A percentile compares a stretch with the other conserved stretches of the same genome.
These are phyloP conservation scores for Fennellomyces sp. DNA, from an alignment of 371 early-diverging fungal species.

Conservation along the genomic window DNA sequence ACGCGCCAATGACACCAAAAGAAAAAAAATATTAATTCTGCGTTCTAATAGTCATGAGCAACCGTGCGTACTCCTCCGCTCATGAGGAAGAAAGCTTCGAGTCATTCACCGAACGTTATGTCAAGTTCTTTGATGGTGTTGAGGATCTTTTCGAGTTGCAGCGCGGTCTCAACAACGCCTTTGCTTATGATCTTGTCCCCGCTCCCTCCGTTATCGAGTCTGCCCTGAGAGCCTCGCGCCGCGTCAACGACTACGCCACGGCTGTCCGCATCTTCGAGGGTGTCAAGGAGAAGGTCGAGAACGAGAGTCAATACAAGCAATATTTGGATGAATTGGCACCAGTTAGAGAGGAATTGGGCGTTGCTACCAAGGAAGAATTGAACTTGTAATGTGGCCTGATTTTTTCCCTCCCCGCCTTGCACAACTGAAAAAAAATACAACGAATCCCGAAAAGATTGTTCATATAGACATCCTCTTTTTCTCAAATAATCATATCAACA, in stretches of 20 bases:
- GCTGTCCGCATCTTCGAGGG: conserved; percentile 95
- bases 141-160: conserved; percentile 97
- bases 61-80: conserved; percentile 66
- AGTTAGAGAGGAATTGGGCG: conserved; percentile 83
- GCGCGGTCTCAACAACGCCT: conserved; percentile 96
- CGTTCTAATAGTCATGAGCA: conserved; percentile 31
- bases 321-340: conserved; percentile 90
- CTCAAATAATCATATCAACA: not conserved
- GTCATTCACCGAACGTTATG: conserved; percentile 79
- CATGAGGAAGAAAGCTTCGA: conserved; percentile 82
- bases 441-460: conserved; percentile 2
- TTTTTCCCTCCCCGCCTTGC: conserved; percentile 1
- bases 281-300: conserved; percentile 87
- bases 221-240: conserved; percentile 88
- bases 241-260: conserved; percentile 91
- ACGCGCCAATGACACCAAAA: not conserved
- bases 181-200: conserved; percentile 95
- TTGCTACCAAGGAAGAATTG: conserved; percentile 87
- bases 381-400: conserved; percentile 53
- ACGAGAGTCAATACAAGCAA: conserved; percentile 81
- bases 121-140: conserved; percentile 87
- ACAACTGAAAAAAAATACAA: not conserved
- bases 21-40: not conserved
- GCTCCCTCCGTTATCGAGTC: conserved; percentile 85
- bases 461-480: not conserved